phyloP scores from a whole-genome alignment of 129 eudicot species.

The Glebionis coronaria region DNA sequence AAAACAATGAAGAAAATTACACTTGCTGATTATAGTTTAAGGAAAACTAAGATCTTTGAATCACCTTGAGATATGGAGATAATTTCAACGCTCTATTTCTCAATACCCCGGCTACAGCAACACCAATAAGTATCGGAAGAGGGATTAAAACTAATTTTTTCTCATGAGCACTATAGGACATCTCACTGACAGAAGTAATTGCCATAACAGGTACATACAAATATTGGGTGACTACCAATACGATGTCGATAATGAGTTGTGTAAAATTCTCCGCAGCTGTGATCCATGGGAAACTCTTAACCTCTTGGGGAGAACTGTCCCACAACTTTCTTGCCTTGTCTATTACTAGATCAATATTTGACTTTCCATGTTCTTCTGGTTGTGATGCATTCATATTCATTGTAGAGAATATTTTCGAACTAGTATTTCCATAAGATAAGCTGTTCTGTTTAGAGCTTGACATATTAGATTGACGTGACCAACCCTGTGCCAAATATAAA shows the following conservation, averaged over 20 bases:
- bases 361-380: slow-evolving; percentile 50
- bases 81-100: slow-evolving; percentile 58
- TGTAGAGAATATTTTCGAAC: slow-evolving; percentile 38
- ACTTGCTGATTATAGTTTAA: background rate
- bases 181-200: slow-evolving; percentile 70
- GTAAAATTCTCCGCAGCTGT: slow-evolving; percentile 58
- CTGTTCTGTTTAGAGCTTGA: slow-evolving; percentile 30
- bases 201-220: slow-evolving; percentile 59
- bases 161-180: slow-evolving; percentile 89
- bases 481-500: slow-evolving; percentile 38
- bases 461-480: slow-evolving; percentile 24
- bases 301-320: slow-evolving; percentile 71
- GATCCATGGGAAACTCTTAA: slow-evolving; percentile 83
- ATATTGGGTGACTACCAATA: slow-evolving; percentile 55
- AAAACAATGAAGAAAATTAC: background rate
- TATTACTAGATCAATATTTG: slow-evolving; percentile 39
- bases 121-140: slow-evolving; percentile 65
- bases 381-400: slow-evolving; percentile 63
- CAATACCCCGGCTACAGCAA: slow-evolving; percentile 60
- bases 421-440: slow-evolving; percentile 19
- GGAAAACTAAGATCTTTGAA: background rate
- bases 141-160: slow-evolving; percentile 59
- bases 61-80: slow-evolving; percentile 81
- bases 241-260: slow-evolving; percentile 67
- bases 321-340: slow-evolving; percentile 59